Evolutionary conservation across 768 basidiomycete genomes (phyloP), one percentile per base, ranked within the genome.

Genomic region (Amanita exitialis): DNA sequence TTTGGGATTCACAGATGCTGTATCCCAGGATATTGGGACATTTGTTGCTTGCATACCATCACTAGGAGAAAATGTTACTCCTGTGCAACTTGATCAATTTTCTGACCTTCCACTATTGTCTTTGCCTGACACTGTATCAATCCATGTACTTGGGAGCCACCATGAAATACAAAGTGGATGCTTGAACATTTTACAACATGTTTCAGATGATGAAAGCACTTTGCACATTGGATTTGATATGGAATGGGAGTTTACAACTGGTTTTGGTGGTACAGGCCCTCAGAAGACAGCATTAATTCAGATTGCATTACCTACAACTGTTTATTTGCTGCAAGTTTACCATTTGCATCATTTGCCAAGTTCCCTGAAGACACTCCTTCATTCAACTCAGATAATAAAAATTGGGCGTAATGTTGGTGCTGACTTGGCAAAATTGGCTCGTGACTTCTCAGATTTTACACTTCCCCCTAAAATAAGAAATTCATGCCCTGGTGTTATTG

Each of bases 11-110:
- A 55, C 56, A 44, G 55, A 58, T 39, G 52, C 45, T 54, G 49
- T 54, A 38, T 52, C 49, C 5, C 39, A 47, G 42, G 56, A 52
- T 47, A 43, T 36, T 23, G 39, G 48, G 6, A 54, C 44, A 54
- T 56, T 56, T 36, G 23, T 53, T 43, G 44, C 56, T 18, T 56
- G 53, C 42, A 51, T 58, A n/a, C 57, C 57, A 43, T 47, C 57
- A 7, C 32, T 56, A 35, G 50, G 42, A 21, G 49, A 52, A 12
- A 42, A 52, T 51, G 45, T 57, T 16, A 42, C 36, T 28, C 43
- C 37, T 16, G 51, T 51, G 20, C 28, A 54, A 32, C 44, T 35
- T 44, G 51, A 54, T 15, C 49, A 54, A 41, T 52, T 45, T 47
- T 18, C 39, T 25, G 54, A 54, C 34, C 39, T 54, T n/a, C 54